A percentile compares a stretch with the other conserved stretches of the same genome.
These are phyloP conservation scores for Pseudohalonectria lignicola DNA, from an alignment of 2,329 filamentous ascomycete species.

Conservation along the genomic window DNA sequence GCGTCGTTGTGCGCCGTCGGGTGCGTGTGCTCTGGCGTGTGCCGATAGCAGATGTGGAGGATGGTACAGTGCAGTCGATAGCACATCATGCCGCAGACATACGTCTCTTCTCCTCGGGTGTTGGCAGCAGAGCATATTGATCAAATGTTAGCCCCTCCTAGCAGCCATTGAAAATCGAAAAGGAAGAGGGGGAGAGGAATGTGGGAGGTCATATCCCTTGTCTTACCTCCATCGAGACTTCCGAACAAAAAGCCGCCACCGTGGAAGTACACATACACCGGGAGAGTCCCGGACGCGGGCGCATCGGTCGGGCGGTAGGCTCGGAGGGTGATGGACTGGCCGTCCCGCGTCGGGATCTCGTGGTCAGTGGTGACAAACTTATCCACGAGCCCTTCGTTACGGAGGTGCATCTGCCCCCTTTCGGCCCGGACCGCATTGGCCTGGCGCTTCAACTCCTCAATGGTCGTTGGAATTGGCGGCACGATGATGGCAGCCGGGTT, in stretches of 20 bases:
- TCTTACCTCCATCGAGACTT: not conserved
- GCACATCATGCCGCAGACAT: not conserved
- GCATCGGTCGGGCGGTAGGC: conserved; percentile 2
- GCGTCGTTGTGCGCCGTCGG: conserved; percentile 36
- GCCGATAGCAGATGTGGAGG: conserved; percentile 39
- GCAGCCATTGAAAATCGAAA: no score
- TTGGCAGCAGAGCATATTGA: no score
- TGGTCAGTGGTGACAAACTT: conserved; percentile 1
- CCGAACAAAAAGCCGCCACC: conserved; percentile 1
- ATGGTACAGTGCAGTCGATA: conserved; percentile 18
- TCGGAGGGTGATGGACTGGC: conserved; percentile 1
- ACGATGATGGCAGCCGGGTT: conserved; percentile 1
- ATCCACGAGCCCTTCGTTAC: conserved; percentile 1
- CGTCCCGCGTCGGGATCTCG: conserved; percentile 4
- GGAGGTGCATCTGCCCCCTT: not conserved
- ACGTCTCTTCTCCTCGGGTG: not conserved
- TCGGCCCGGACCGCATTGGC: conserved; percentile 1
- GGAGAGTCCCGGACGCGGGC: conserved; percentile 4
- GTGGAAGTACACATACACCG: not conserved
- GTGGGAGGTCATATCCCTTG: no score
- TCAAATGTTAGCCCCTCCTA: no score
- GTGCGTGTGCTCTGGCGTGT: conserved; percentile 35
- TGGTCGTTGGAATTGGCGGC: not conserved
- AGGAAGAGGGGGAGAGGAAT: conserved; percentile 4
- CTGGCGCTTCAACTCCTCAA: not conserved